Base-by-base conservation (phyloP, 2,329 filamentous ascomycete genomes). In the Pyrenophora tritici-repentis region DNA sequence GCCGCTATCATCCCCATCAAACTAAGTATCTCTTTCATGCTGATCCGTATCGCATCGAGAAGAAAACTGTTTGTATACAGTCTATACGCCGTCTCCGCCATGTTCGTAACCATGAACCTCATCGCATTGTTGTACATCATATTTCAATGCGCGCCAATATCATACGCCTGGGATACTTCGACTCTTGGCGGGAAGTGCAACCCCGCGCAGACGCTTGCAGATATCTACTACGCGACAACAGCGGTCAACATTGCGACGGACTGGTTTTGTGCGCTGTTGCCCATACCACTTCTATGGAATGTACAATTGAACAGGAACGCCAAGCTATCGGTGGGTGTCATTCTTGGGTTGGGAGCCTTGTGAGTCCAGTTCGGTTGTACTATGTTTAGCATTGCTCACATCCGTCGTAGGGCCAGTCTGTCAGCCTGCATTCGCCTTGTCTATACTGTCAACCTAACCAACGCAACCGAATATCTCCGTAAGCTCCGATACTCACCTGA, bases 11-110 rank as follows among this genome's bases (percentile, higher is more conserved):
- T 51, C 13, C 48, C 48, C 6, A 47, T 51, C 18, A 51, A 51
- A n/a, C 39, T 51, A n/a, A 51, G 48, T n/a, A 51, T 47, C 9
- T 47, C 48, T 4, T 51, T 51, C 33, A 51, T 51, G 48, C 48
- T 47, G 32, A 51, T 51, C 12, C 48, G 48, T 7, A 47, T 51
- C 18, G 48, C 48, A 10, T 51, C 48, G 3, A 37, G 43, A 13
- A 51, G 38, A 33, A 37, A 22, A 4, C 8, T 14, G 14, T 51
- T 47, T 20, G 42, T 51, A 9, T 51, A 38, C 48, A 47, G 43
- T 33, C 26, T 51, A 26, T 51, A 47, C 35, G 32, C 24, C 2
- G 43, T 51, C 6, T 51, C 48, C 18, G 38, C 43, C 26, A 47
- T 51, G 48, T 51, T 51, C 37, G 35, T 51, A 14, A 16, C 47